Percentiles rank a stretch among this genome's conserved stretches.
phyloP scores from a whole-genome alignment of 2,329 filamentous ascomycete genomes.

The Lasiodiplodia hormozganensis region DNA sequence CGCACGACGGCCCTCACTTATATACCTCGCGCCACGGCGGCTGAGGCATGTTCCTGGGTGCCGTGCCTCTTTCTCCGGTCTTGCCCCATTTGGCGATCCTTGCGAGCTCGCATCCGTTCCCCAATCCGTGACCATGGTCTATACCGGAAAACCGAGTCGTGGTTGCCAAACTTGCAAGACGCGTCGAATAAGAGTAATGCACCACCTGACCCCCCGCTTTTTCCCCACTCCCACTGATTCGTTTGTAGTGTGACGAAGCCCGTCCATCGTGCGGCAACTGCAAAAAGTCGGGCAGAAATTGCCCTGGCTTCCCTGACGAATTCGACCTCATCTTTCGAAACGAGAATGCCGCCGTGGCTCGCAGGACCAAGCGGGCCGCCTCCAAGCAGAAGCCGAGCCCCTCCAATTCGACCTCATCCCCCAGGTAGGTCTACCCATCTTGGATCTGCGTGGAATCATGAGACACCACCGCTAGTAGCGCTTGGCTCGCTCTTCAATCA shows the following conservation, averaged over 20 bases:
- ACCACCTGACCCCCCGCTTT: not conserved
- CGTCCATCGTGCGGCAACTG: constrained; percentile 72
- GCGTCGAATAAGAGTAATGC: constrained; percentile 73
- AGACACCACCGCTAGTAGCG: no score
- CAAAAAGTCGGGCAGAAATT: constrained; percentile 67
- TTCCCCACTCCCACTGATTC: not conserved
- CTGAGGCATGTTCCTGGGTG: constrained; percentile 22
- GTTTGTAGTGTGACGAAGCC: constrained; percentile 68
- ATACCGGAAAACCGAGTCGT: constrained; percentile 50
- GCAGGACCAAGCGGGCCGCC: constrained; percentile 56
- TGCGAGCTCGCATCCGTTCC: not conserved
- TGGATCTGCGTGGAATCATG: no score
- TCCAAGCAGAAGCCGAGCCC: constrained; percentile 20
- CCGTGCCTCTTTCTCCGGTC: constrained; percentile 14
- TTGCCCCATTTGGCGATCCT: constrained; percentile 22
- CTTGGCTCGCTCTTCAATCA: no score
- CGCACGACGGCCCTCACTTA: constrained; percentile 1
- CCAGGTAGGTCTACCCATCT: not conserved
- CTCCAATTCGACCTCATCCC: constrained; percentile 2
- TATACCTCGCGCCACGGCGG: constrained; percentile 25
- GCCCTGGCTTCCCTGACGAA: constrained; percentile 73
- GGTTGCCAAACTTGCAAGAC: constrained; percentile 79
- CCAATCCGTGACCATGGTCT: constrained; percentile 41
- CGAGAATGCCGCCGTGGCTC: constrained; percentile 72
- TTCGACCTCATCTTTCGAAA: constrained; percentile 77